Evolutionary conservation across 2,329 filamentous ascomycete species (phyloP), one percentile per base, ranked within the genome.

Genomic region (Pseudocercospora cruenta): DNA sequence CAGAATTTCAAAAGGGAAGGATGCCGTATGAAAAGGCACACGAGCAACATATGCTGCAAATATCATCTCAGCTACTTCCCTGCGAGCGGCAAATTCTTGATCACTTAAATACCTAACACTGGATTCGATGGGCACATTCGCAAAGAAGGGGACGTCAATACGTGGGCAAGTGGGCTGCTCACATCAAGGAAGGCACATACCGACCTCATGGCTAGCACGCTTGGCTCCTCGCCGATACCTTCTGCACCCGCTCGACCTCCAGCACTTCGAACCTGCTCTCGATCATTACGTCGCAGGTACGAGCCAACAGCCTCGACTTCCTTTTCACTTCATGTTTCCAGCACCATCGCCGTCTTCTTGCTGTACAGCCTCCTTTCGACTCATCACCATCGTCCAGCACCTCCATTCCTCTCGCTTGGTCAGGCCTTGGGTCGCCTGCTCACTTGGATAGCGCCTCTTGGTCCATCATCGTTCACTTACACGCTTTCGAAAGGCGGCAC

Each of bases 371-470:
- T 59, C 59, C 51, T 60, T 59, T 65, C 57, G 58, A 43, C 31
- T 64, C 64, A 60, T 53, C 57, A 55, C 55, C 66, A 67, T 67
- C 66, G 61, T 61, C 61, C 68, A 63, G 59, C 68, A 68, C 60
- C 60, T 53, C 62, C 69, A 66, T 71, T 71, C 58, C 65, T 58
- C 55, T 68, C 71, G 60, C 67, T 63, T 70, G 66, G 51, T 62
- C 64, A 60, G 61, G 64, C 55, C 60, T 66, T 69, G 69, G 68
- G 67, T 62, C 67, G 66, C 63, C 66, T 70, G 66, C 66, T 67
- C 67, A 65, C 60, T 76, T 76, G 74, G 74, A 76, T 75, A 76
- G 60, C 63, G 45, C 69, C 71, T 71, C 70, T 71, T 73, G 71
- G 70, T 67, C 66, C 67, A 59, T 66, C 70, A 61, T 67, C 68